Evolutionary conservation across 202 grass and related monocot genomes (phyloP).

Genomic region (Schoenoplectus tabernaemontani): DNA sequence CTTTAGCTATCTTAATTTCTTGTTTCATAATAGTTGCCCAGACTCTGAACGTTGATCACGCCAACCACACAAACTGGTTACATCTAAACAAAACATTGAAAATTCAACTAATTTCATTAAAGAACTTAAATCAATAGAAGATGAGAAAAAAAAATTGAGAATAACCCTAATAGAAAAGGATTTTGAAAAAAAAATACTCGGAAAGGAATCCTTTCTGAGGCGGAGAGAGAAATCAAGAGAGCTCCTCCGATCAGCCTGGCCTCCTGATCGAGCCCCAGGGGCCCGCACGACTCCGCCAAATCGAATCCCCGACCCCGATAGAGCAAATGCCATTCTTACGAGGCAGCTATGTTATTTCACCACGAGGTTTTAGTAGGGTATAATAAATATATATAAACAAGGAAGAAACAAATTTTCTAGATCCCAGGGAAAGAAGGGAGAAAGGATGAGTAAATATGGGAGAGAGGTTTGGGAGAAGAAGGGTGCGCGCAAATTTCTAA

Average conservation of each 20-base stretch:
- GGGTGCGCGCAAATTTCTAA: neutral
- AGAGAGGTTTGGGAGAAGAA: neutral
- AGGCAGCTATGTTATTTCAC: neutral
- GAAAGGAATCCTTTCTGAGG: conserved; percentile 20
- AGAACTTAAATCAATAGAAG: neutral
- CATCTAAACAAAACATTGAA: no score
- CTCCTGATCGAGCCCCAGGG: neutral
- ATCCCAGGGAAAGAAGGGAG: neutral
- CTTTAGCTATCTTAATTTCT: neutral
- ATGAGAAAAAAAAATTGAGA: neutral
- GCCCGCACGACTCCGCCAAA: conserved; percentile 5
- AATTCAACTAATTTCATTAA: neutral
- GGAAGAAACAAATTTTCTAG: neutral
- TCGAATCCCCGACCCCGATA: conserved; percentile 18
- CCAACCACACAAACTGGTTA: neutral
- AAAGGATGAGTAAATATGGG: neutral
- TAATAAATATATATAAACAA: neutral
- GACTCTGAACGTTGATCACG: neutral
- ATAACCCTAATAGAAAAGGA: no score
- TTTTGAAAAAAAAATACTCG: neutral
- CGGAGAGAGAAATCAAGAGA: conserved; percentile 13
- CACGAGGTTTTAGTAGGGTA: conserved; percentile 14
- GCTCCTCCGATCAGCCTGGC: conserved; percentile 7
- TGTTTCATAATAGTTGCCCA: neutral
- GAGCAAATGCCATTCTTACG: conserved; percentile 16